Evolutionary conservation across 352 stramenopile genomes (phyloP), one percentile per base, ranked within the genome.

Genomic region (Globisporangium rhizosaccharum): DNA sequence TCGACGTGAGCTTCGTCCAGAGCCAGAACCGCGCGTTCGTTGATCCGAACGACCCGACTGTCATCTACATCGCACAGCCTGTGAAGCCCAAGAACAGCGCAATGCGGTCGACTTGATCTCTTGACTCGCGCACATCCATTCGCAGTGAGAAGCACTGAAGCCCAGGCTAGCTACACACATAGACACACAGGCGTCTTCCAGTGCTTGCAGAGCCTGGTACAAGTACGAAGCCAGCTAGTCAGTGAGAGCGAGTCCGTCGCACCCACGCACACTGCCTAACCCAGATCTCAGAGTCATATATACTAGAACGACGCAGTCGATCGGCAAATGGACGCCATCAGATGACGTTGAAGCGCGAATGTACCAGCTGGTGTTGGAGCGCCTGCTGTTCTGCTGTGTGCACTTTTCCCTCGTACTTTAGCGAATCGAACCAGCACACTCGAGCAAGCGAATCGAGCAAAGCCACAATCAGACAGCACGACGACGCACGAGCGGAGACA

Each of bases 1-100:
- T 90, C 64, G 85, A 92, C 61, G 61, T 79, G 67, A 75, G 50
- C 48, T 92, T 91, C 60, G 77, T 92, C 33, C 76, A 85, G 45
- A 90, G 63, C 66, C 84, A 92, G 67, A 87, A 92, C 51, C 87
- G 86, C 46, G 85, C 85, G 10, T 94, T 90, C 69, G 80, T 94
- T 25, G 85, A 94, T 51, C 86, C 86, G 44, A 94, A 92, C 72
- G 86, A 96, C 51, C 86, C 86, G 5, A 90, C 82, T 2, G 72
- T 90, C 36, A 87, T 94, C 67, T 94, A 92, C 63, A 83, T 92
- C 36, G 72, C 75, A 10, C 85, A 94, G 60, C 82, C 85, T 15
- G 72, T 81, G 41, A 78, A 71, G 46, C 70, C 67, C 25, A 65
- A 56, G 15, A 39, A 23, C 39, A 56, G 52, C 51, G 17, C 41